Evolutionary conservation across 192 early-diverging fungal species (phyloP).

Genomic region (Martensiomyces pterosporus): DNA sequence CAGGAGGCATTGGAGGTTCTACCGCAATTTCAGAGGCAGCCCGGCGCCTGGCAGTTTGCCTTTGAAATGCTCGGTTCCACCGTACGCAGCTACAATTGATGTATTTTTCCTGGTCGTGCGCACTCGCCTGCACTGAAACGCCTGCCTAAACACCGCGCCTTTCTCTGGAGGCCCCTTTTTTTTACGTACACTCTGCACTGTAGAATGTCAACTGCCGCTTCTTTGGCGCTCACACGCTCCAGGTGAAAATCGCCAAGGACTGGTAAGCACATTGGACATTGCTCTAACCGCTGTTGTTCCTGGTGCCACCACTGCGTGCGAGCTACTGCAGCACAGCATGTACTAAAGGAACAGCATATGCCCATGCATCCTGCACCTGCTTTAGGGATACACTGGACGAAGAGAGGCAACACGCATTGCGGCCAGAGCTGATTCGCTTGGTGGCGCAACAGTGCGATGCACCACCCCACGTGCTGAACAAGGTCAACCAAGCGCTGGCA

Average conservation of each 20-base stretch:
- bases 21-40: slow-evolving; percentile 35
- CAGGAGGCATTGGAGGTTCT: slow-evolving; percentile 39
- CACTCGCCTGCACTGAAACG: too few relatives aligned
- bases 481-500: slow-evolving; percentile 33
- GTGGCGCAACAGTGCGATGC: slow-evolving; percentile 32
- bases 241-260: slow-evolving; percentile 36
- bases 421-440: slow-evolving; percentile 24
- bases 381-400: slow-evolving; percentile 31
- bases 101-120: too few relatives aligned
- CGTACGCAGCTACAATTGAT: too few relatives aligned
- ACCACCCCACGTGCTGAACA: slow-evolving; percentile 33
- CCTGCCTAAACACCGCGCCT: too few relatives aligned
- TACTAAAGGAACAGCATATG: too few relatives aligned
- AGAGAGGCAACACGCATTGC: slow-evolving; percentile 32
- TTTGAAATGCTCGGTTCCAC: slow-evolving; percentile 40
- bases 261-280: slow-evolving; percentile 10
- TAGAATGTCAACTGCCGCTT: slow-evolving; percentile 39
- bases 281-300: too few relatives aligned
- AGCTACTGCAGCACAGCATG: too few relatives aligned
- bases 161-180: too few relatives aligned
- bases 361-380: too few relatives aligned
- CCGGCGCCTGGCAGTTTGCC: slow-evolving; percentile 42
- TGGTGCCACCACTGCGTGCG: too few relatives aligned
- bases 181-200: too few relatives aligned
- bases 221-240: slow-evolving; percentile 45